Percentiles rank a stretch among this genome's conserved stretches.
Evolutionary conservation across 306 rosid genomes (phyloP).

Genomic region (Hippophae rhamnoides): DNA sequence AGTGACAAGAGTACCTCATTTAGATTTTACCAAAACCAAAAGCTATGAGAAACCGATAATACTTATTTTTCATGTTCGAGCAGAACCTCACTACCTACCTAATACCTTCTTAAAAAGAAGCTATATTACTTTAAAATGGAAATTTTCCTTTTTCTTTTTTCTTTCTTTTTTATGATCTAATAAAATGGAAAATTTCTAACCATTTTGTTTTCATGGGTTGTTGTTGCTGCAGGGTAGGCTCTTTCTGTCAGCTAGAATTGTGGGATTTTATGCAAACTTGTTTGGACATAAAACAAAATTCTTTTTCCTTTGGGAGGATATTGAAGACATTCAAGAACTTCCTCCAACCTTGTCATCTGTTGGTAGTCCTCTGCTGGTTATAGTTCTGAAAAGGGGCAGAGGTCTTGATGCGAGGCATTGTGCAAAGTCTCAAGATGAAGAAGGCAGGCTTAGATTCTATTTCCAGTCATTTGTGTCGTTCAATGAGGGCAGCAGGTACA

Average conservation of each 20-base stretch:
- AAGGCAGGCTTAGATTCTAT: slow-evolving; percentile 79
- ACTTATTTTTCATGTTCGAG: too few species aligned
- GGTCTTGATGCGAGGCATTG: slow-evolving; percentile 76
- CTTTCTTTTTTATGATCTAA: too few species aligned
- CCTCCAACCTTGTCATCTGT: slow-evolving; percentile 65
- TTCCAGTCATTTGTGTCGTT: slow-evolving; percentile 80
- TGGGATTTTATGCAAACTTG: slow-evolving; percentile 69
- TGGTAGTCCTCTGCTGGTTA: slow-evolving; percentile 68
- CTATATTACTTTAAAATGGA: too few species aligned
- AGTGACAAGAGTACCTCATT: too few species aligned
- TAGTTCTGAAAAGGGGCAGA: slow-evolving; percentile 54
- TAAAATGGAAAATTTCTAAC: too few species aligned
- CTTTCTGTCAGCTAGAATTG: slow-evolving; percentile 70
- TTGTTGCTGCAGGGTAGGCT: slow-evolving; percentile 57
- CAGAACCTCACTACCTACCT: too few species aligned
- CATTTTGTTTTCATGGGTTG: not conserved
- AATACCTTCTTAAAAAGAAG: too few species aligned
- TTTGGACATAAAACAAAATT: slow-evolving; percentile 86
- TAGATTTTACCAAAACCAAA: too few species aligned
- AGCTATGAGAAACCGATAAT: too few species aligned
- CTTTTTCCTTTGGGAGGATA: slow-evolving; percentile 92
- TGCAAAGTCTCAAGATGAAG: slow-evolving; percentile 74
- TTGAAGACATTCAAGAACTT: slow-evolving; percentile 61
- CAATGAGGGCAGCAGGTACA: slow-evolving; percentile 60
- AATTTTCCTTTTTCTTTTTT: too few species aligned